Base-by-base conservation (phyloP, 495 filamentous ascomycete genomes). In the Penicillium subrubescens region DNA sequence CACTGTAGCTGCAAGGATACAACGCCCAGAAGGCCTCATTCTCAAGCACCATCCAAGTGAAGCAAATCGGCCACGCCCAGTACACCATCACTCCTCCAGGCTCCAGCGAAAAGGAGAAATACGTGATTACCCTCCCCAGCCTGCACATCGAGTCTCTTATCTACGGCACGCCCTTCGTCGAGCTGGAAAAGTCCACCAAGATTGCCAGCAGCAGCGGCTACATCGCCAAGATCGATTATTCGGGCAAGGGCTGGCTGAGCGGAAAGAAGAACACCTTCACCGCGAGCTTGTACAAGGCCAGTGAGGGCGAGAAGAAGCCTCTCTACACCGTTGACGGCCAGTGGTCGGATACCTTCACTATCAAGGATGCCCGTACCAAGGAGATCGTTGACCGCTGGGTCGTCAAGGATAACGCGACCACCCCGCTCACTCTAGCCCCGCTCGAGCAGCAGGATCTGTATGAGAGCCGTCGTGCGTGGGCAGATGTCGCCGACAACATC, bases 21-120 rank as follows among this genome's bases (percentile, higher is more conserved):
- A 97, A 97, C 68, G 96, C 91, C n/a, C 96, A 97, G 71, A 98
- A 97, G 75, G 95, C 93, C 8, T 93, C 90, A 25, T 97, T 98
- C 74, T 90, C 90, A 34, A 89, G 90, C 63, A 96, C 94, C 12
- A 97, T 99, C 76, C 88, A 94, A 67, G 89, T 99, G 73, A 96
- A 95, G 79, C 94, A 98, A 82, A 90, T 97, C 75, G 95, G 95
- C 59, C 94, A 98, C 70, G 93, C 94, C n/a, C 78, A 96, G 21
- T 85, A 93, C 56, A 88, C 90, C 31, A 77, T 97, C 59, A 90
- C 92, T 53, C 79, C 79, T 5, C 88, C 81, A 61, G 77, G 78
- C 31, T 79, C 83, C 27, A 78, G 78, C 33, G 79, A 81, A 57
- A 82, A 77, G 48, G 93, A 97, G 73, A 84, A 84, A 63, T 96